Evolutionary conservation across 352 stramenopile genomes (phyloP), one percentile per base, ranked within the genome.

Genomic region (Phytopythium montanum): DNA sequence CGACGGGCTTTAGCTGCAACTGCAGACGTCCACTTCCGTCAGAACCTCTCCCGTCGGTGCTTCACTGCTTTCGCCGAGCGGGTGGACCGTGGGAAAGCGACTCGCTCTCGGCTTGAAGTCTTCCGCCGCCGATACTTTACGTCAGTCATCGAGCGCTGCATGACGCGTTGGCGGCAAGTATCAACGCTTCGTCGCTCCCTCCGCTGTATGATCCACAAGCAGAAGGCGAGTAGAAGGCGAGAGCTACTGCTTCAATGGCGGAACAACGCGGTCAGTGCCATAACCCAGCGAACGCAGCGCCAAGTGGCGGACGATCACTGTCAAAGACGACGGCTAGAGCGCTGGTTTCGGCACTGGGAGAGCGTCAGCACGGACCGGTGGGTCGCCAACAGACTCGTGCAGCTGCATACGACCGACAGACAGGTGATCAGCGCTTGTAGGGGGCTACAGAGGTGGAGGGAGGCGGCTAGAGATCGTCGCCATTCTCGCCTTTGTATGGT

Each of bases 321-420:
- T 59, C 9, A 62, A 48, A 6, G 23, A 6, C 60, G 60, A 3
- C 28, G 62, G 0, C 59, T 81, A 14, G 0, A 39, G 0, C 8
- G 18, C 12, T 72, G 60, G 51, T 71, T 85, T 28, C 61, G 44
- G 23, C 75, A 81, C 46, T 85, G 75, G 75, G 75, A 85, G 56
- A 81, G 70, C 29, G 75, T 81, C n/a, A 68, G 62, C 41, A 85
- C 73, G 9, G 75, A 85, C 28, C 50, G 29, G 39, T 85, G 75
- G 71, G 60, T 79, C 39, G 49, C 68, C 1, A 45, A 60, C 4
- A 60, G 72, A 9, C 59, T 85, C 14, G n/a, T 79, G 2, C 54
- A 57, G 2, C 52, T 75, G 31, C 74, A 84, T 38, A 56, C 56
- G 6, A 58, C 51, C 13, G 26, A 45, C 10, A 64, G 69, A 39